Percentiles rank a stretch among this genome's conserved stretches.
Conservation (phyloP, 768 basidiomycete genomes). For the Amanita inopinata region DNA sequence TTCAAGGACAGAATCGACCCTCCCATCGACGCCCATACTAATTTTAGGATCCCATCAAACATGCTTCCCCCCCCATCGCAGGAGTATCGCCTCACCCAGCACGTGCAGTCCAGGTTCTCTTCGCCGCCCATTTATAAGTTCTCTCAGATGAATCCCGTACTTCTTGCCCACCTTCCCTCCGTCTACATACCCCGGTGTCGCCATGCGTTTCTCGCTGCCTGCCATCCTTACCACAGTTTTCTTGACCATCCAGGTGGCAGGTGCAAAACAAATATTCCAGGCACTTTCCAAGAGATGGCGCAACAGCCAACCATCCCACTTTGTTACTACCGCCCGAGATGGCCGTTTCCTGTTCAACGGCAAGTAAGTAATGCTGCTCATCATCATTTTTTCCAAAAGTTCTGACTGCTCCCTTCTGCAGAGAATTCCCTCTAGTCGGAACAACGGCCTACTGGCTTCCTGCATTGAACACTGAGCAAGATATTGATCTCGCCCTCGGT, state of each 20-base stretch:
- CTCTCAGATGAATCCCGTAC: constrained; percentile 9
- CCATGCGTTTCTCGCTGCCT: constrained; percentile 28
- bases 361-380: constrained; percentile 24
- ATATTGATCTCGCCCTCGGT: constrained; percentile 47
- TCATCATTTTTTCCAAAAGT: background rate
- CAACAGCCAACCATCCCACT: constrained; percentile 22
- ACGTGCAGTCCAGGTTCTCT: background rate
- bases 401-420: constrained; percentile 12
- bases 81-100: background rate
- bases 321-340: constrained; percentile 31
- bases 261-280: constrained; percentile 5
- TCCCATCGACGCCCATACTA: background rate
- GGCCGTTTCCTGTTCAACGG: constrained; percentile 47
- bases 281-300: constrained; percentile 16
- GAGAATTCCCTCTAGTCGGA: constrained; percentile 24
- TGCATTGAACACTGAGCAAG: constrained; percentile 39
- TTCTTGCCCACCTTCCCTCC: constrained; percentile 14
- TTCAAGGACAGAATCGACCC: no score
- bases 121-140: no score
- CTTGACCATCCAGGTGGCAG: background rate
- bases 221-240: constrained; percentile 16
- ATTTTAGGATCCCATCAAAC: background rate
- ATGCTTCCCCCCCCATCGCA: background rate
- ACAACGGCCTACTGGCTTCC: constrained; percentile 65
- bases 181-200: constrained; percentile 13